These are phyloP conservation scores for Colletotrichum simmondsii DNA, from an alignment of 2,329 filamentous ascomycete species.

Conservation along the genomic window DNA sequence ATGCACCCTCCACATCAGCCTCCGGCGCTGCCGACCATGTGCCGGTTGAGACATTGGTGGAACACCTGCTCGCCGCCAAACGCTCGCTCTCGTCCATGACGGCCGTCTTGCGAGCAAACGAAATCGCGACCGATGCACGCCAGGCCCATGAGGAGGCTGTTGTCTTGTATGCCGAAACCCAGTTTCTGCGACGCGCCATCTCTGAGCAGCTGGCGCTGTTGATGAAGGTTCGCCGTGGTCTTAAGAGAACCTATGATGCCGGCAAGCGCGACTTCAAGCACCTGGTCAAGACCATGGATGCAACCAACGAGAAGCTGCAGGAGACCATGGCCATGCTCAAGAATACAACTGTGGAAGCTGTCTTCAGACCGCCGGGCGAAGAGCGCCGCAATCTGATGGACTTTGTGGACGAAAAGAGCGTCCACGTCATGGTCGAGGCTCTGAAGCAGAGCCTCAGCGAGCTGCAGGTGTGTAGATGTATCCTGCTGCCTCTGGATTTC, in stretches of 20 bases:
- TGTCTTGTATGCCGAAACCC: constrained; percentile 75
- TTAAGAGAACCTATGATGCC: constrained; percentile 66
- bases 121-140: constrained; percentile 82
- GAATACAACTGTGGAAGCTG: constrained; percentile 71
- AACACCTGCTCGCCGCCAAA: constrained; percentile 87
- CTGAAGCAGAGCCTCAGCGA: constrained; percentile 78
- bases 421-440: constrained; percentile 72
- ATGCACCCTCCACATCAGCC: constrained; percentile 38
- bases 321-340: constrained; percentile 74
- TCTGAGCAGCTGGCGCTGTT: constrained; percentile 65
- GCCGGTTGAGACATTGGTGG: constrained; percentile 81
- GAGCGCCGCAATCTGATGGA: constrained; percentile 74
- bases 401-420: constrained; percentile 79
- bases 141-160: constrained; percentile 82
- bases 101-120: constrained; percentile 86
- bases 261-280: constrained; percentile 70
- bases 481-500: too few species aligned
- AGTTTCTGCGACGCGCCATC: constrained; percentile 74
- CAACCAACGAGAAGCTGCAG: constrained; percentile 71
- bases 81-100: constrained; percentile 86
- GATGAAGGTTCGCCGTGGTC: constrained; percentile 58
- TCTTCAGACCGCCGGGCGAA: constrained; percentile 69
- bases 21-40: constrained; percentile 48
- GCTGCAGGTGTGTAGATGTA: constrained; percentile 64
- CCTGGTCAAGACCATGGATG: constrained; percentile 73